Evolutionary conservation across 768 basidiomycete species (phyloP), one percentile per base, ranked within the genome.

Genomic region (Xerocomellus amylosporus): DNA sequence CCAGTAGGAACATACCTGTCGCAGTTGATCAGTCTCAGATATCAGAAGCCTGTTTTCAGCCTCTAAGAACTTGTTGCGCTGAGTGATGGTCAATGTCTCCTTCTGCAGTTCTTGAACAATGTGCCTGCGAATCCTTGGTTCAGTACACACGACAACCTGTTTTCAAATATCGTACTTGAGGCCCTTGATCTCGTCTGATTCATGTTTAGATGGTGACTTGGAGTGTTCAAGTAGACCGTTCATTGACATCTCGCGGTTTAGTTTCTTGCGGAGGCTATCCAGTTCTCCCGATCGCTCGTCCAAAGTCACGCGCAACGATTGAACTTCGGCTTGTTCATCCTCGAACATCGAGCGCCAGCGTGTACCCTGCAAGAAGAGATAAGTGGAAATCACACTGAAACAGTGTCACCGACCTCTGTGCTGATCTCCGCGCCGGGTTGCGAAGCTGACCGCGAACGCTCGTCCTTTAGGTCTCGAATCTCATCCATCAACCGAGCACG

Each of bases 61-160:
- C 67, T 86, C 84, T 40, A 94, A 67, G n/a, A 86, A 66, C 62
- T 87, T 85, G 66, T 83, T 84, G 55, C 80, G 80, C 56, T 90
- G 87, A 8, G 79, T 71, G 2, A 80, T 67, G 24, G 77, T 73
- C 3, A 82, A 65, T 61, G 84, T 90, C 71, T 97, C 94, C 62
- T 88, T 87, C 64, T 90, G 89, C 38, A 97, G 76, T 61, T 93
- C 89, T 65, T 91, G 87, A 20, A 97, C 84, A 62, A 97, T 91
- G 63, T 92, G 87, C 71, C 90, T 91, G 56, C 1, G 17, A 49
- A 46, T 15, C 10, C 24, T 13, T 19, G 19, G 46, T 17, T 56
- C 43, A 65, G 38, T 49, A 49, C 17, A 33, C 8, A 7, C 10
- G 40, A 30, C 13, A 26, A 20, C n/a, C 14, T 36, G 39, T 33